These are phyloP conservation scores for Marvania coccoides DNA, from an alignment of 139 green algal species.

Conservation along the genomic window DNA sequence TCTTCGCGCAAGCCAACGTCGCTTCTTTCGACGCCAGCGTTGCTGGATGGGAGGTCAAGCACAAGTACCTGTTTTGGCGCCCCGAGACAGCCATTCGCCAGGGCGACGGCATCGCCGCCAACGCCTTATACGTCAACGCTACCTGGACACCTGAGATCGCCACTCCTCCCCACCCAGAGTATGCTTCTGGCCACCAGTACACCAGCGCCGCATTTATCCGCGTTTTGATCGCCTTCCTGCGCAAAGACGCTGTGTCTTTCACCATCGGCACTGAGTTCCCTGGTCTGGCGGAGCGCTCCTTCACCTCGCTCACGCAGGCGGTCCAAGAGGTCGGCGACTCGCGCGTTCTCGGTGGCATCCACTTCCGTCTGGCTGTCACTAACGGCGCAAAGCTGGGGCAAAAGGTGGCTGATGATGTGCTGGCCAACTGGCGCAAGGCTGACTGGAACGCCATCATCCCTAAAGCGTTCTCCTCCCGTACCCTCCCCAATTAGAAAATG, in stretches of 20 bases:
- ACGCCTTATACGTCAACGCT: not conserved
- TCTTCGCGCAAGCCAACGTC: not conserved
- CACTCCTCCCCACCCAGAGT: slow-evolving; percentile 34
- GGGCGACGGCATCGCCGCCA: not conserved
- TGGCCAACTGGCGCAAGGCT: too few relatives aligned
- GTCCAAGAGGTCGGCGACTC: slow-evolving; percentile 7
- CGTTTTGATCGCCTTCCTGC: slow-evolving; percentile 2
- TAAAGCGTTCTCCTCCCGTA: too few relatives aligned
- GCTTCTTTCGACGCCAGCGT: not conserved
- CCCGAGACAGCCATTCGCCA: slow-evolving; percentile 27
- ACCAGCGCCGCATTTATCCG: not conserved
- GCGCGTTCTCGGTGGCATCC: slow-evolving; percentile 2
- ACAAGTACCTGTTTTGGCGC: slow-evolving; percentile 20
- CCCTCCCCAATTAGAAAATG: too few relatives aligned
- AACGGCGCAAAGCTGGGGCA: not conserved
- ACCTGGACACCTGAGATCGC: slow-evolving; percentile 15
- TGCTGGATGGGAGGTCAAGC: slow-evolving; percentile 15
- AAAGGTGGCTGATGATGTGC: too few relatives aligned
- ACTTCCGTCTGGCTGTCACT: not conserved
- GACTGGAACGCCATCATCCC: too few relatives aligned
- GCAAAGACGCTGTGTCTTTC: slow-evolving; percentile 1
- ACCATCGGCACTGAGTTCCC: slow-evolving; percentile 1
- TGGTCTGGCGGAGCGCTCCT: slow-evolving; percentile 3
- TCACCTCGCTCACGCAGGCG: not conserved
- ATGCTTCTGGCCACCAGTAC: slow-evolving; percentile 18